Evolutionary conservation across 768 basidiomycete species (phyloP).

Genomic region (Lenzites betulinus): DNA sequence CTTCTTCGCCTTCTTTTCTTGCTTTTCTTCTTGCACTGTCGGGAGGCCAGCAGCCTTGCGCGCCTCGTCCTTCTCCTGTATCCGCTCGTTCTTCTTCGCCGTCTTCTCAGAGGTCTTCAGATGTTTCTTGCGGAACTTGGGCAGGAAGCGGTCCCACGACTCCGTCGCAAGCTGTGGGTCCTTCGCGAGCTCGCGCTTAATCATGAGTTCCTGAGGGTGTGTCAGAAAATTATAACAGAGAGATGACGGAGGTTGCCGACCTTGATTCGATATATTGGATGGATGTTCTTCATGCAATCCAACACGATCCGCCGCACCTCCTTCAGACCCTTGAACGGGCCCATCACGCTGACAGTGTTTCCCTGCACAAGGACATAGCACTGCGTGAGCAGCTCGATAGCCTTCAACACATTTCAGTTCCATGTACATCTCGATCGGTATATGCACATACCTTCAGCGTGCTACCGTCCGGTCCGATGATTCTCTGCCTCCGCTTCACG

Average conservation of each 20-base stretch:
- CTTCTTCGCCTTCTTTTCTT: constrained; percentile 74
- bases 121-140: constrained; percentile 91
- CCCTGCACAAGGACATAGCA: constrained; percentile 99
- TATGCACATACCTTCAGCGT: constrained; percentile 79
- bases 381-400: constrained; percentile 93
- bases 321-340: constrained; percentile 91
- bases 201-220: constrained; percentile 81
- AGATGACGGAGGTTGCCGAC: constrained; percentile 38
- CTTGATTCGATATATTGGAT: constrained; percentile 99
- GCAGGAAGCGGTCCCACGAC: constrained; percentile 97
- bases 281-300: constrained; percentile 99
- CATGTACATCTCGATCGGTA: too few species aligned
- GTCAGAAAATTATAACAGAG: not conserved
- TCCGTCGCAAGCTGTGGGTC: constrained; percentile 94
- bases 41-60: constrained; percentile 67
- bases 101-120: constrained; percentile 95
- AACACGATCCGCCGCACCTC: constrained; percentile 96
- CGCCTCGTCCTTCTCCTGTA: constrained; percentile 61
- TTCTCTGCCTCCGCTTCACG: constrained; percentile 93
- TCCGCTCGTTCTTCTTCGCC: constrained; percentile 78
- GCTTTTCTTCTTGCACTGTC: constrained; percentile 35
- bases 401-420: constrained; percentile 48
- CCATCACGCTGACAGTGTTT: constrained; percentile 98
- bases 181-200: constrained; percentile 95
- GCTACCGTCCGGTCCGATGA: constrained; percentile 96